These are phyloP conservation scores for Dactylellina haptotyla DNA, from an alignment of 2,329 filamentous ascomycete species.

Conservation along the genomic window DNA sequence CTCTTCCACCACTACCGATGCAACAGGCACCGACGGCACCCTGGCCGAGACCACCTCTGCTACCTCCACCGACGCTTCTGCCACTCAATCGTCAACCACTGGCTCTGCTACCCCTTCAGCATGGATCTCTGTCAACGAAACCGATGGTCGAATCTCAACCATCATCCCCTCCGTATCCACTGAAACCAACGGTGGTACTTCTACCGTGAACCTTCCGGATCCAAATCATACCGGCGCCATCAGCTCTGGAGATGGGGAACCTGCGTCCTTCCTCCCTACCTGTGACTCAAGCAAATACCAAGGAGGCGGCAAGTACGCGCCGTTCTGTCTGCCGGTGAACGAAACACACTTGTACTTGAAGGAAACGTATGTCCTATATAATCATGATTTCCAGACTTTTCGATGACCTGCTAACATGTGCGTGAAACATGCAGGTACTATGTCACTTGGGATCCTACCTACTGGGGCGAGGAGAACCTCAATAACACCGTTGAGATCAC, in stretches of 20 bases:
- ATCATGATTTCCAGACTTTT: background rate
- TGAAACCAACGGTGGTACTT: constrained; percentile 39
- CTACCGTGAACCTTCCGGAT: constrained; percentile 36
- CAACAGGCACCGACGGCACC: constrained; percentile 1
- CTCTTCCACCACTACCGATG: constrained; percentile 5
- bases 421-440: constrained; percentile 29
- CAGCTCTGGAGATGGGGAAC: constrained; percentile 20
- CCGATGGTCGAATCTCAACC: constrained; percentile 43
- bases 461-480: constrained; percentile 36
- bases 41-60: constrained; percentile 18
- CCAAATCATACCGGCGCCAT: constrained; percentile 22
- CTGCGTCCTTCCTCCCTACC: constrained; percentile 49
- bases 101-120: constrained; percentile 17
- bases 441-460: constrained; percentile 51
- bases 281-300: constrained; percentile 45
- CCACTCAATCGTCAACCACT: constrained; percentile 24
- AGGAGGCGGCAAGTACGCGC: constrained; percentile 39
- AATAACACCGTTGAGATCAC: constrained; percentile 45
- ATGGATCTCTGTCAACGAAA: constrained; percentile 52
- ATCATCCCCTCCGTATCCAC: constrained; percentile 38
- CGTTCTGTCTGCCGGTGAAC: constrained; percentile 46
- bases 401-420: background rate
- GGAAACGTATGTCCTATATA: constrained; percentile 31
- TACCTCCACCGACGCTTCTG: constrained; percentile 28
- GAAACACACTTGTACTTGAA: constrained; percentile 29